Evolutionary conservation across 1,284 basidiomycete genomes (phyloP).

Genomic region (Tilletia caries): DNA sequence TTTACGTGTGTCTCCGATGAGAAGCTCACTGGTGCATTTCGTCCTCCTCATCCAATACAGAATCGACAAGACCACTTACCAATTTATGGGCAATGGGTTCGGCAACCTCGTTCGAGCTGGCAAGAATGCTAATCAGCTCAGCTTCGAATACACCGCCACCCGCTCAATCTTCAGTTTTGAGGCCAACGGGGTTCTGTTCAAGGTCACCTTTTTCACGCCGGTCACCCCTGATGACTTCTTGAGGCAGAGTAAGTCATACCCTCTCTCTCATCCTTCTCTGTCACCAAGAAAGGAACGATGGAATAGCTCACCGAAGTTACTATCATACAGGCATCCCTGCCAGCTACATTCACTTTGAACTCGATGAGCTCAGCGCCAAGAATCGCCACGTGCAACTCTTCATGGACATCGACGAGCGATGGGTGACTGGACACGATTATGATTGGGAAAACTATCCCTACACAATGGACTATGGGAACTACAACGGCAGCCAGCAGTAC

Average conservation of each 20-base stretch:
- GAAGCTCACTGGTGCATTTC: not conserved
- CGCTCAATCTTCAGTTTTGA: constrained; percentile 47
- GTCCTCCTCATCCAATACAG: not conserved
- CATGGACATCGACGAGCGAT: constrained; percentile 47
- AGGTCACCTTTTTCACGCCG: constrained; percentile 48
- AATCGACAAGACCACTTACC: constrained; percentile 41
- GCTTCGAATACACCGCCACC: constrained; percentile 45
- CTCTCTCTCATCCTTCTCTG: not conserved
- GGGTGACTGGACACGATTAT: constrained; percentile 49
- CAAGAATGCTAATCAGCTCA: constrained; percentile 39
- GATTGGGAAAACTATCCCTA: constrained; percentile 41
- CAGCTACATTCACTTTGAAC: constrained; percentile 46
- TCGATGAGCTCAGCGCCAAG: constrained; percentile 29
- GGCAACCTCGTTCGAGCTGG: constrained; percentile 40
- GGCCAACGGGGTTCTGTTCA: constrained; percentile 43
- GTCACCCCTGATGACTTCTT: constrained; percentile 46
- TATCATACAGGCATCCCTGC: constrained; percentile 33
- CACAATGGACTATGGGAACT: constrained; percentile 32
- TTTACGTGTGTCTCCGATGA: not conserved
- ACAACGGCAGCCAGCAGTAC: constrained; percentile 35
- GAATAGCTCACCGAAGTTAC: not conserved
- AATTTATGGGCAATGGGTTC: constrained; percentile 49
- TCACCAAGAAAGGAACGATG: too few relatives aligned
- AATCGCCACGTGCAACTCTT: constrained; percentile 36
- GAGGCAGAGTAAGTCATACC: constrained; percentile 32